Evolutionary conservation across 805 yeast genomes (phyloP), one percentile per base, ranked within the genome.

Genomic region (Peterozyma toletana): DNA sequence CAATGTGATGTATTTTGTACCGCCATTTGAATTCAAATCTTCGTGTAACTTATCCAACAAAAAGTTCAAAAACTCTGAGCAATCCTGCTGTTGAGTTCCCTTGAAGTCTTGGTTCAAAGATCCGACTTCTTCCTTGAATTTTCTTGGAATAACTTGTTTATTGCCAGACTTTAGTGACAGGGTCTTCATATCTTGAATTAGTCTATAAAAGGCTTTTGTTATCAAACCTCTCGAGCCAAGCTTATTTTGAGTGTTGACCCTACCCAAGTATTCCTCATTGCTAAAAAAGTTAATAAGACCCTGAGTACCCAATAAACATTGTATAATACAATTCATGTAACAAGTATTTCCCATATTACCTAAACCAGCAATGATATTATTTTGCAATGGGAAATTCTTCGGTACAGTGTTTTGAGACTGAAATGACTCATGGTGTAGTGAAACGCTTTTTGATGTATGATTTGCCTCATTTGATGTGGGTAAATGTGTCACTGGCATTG

Each of bases 271-370:
- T 0, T 77, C 62, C 11, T 78, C 80, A 49, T 71, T 63, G 37
- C 82, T 64, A 54, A 90, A 85, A 44, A 84, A 77, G 38, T 66
- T 68, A 2, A 82, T 71, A 27, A 90, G 63, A 46, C 78, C 80
- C 1, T 78, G 78, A 0, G 91, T 80, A 1, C 91, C 90, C 3
- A 82, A 71, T 33, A 91, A 59, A 59, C 96, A 87, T 63, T 90
- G 98, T n/a, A 90, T 61, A 3, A 85, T 72, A 51, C 96, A 84
- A 62, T 90, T 90, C 89, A 90, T 84, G 61, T 90, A 90, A 60
- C 97, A 90, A 0, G 96, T 85, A 55, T 91, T 91, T 2, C 96
- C 96, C 48, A 90, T 66, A 58, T 90, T 90, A 11, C 71, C 68
- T 5, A 90, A 67, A 0, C 98, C 97, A 0, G 89, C 79, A 15